phyloP scores from a whole-genome alignment of 768 basidiomycete species.

The Mycena olivaceomarginata region DNA sequence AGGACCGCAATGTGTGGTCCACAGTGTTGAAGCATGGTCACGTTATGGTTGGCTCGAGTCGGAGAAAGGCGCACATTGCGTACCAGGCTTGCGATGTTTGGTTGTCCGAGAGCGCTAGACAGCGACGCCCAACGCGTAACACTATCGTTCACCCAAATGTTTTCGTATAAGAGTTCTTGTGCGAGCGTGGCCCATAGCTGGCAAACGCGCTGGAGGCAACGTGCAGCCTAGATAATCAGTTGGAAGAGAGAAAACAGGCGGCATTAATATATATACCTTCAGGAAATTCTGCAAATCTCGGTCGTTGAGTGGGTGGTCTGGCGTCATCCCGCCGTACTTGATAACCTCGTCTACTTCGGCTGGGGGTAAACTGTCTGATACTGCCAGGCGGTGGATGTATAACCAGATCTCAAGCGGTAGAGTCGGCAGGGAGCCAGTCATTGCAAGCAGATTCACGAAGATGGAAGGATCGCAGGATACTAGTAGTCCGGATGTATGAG shows the following conservation, averaged over 20 bases:
- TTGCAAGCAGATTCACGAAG: neutral
- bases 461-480: too few relatives aligned
- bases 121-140: neutral
- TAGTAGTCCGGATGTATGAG: too few relatives aligned
- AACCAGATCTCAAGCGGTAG: conserved; percentile 31
- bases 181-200: conserved; percentile 29
- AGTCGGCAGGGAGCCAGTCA: neutral
- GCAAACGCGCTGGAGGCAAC: conserved; percentile 21
- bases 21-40: conserved; percentile 10
- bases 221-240: conserved; percentile 1
- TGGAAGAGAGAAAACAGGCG: neutral
- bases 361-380: conserved; percentile 1
- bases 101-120: neutral
- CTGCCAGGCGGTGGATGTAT: conserved; percentile 30
- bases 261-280: conserved; percentile 1
- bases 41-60: conserved; percentile 35
- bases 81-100: conserved; percentile 14
- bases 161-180: conserved; percentile 28
- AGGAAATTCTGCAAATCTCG: conserved; percentile 10
- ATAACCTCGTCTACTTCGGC: neutral
- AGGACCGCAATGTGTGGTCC: conserved; percentile 16
- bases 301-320: conserved; percentile 14
- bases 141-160: conserved; percentile 18
- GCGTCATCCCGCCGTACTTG: neutral
- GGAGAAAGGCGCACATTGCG: conserved; percentile 34